These are phyloP conservation scores for Globisporangium irregulare DNA, from an alignment of 352 stramenopile genomes.

Conservation along the genomic window DNA sequence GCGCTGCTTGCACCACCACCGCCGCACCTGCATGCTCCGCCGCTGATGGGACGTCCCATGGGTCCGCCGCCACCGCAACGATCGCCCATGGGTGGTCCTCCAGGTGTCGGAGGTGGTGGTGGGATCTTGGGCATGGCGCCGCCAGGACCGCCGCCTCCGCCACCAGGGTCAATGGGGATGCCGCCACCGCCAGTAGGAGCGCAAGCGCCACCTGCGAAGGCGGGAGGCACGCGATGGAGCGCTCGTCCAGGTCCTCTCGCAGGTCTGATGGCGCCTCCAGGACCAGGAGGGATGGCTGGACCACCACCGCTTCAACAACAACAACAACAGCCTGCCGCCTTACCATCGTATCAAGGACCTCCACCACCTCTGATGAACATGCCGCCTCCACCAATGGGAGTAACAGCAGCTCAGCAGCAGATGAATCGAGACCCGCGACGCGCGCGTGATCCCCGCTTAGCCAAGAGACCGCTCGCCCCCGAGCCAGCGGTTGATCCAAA, in stretches of 20 bases:
- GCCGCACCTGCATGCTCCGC: conserved; percentile 11
- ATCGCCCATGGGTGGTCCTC: conserved; percentile 17
- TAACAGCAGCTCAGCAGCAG: conserved; percentile 21
- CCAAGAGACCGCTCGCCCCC: conserved; percentile 16
- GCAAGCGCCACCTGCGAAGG: conserved; percentile 32
- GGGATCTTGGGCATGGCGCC: conserved; percentile 20
- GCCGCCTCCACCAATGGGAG: conserved; percentile 19
- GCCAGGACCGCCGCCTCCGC: conserved; percentile 27
- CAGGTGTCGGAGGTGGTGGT: conserved; percentile 10
- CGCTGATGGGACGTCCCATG: conserved; percentile 16
- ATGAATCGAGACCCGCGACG: conserved; percentile 54
- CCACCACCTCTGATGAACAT: conserved; percentile 26
- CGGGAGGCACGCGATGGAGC: conserved; percentile 62
- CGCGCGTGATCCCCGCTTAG: conserved; percentile 53
- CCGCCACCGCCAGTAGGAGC: conserved; percentile 20
- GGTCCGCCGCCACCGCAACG: conserved; percentile 21
- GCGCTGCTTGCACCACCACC: conserved; percentile 29
- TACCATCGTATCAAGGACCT: conserved; percentile 14
- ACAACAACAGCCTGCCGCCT: not conserved
- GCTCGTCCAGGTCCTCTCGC: conserved; percentile 50
- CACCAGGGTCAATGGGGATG: conserved; percentile 48
- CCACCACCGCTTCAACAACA: conserved; percentile 7
- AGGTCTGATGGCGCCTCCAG: conserved; percentile 16
- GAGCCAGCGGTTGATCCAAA: conserved; percentile 11
- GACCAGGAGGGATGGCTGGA: not conserved